Conservation (phyloP, 495 filamentous ascomycete species). For the Podospora pseudoanserina region DNA sequence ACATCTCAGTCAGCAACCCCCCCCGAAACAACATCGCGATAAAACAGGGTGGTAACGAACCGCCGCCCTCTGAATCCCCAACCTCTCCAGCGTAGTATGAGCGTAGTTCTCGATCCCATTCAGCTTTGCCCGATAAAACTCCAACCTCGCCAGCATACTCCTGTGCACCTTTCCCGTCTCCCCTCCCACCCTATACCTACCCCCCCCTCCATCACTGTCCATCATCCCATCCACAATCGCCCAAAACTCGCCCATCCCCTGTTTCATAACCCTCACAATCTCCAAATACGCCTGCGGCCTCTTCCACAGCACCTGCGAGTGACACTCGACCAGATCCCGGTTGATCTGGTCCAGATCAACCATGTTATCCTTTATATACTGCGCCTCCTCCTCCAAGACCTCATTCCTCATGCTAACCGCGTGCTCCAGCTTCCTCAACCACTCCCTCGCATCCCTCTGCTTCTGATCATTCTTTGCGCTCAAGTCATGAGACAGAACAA, state of each 20-base stretch:
- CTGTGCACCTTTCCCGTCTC: conserved; percentile 39
- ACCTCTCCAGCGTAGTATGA: conserved; percentile 49
- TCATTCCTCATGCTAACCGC: conserved; percentile 55
- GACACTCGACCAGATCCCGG: conserved; percentile 55
- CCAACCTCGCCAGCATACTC: conserved; percentile 44
- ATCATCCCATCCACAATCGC: conserved; percentile 13
- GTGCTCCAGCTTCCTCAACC: conserved; percentile 53
- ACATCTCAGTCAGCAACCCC: conserved; percentile 15
- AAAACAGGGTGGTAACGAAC: conserved; percentile 23
- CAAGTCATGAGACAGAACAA: conserved; percentile 52
- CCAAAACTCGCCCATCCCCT: conserved; percentile 44
- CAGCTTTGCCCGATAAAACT: conserved; percentile 54
- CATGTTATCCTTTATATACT: conserved; percentile 44
- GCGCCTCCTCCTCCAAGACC: conserved; percentile 44
- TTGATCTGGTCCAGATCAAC: conserved; percentile 55
- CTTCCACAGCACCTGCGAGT: conserved; percentile 56
- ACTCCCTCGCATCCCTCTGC: conserved; percentile 54
- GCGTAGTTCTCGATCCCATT: conserved; percentile 56
- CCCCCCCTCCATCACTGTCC: conserved; percentile 24
- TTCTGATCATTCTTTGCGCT: conserved; percentile 47
- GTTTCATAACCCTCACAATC: conserved; percentile 44
- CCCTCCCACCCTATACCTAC: neutral
- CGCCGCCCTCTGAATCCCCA: conserved; percentile 52
- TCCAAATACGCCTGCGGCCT: conserved; percentile 55
- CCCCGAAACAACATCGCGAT: neutral